These are phyloP conservation scores for Tetracladium setigerum DNA, from an alignment of 495 filamentous ascomycete species.

Conservation along the genomic window DNA sequence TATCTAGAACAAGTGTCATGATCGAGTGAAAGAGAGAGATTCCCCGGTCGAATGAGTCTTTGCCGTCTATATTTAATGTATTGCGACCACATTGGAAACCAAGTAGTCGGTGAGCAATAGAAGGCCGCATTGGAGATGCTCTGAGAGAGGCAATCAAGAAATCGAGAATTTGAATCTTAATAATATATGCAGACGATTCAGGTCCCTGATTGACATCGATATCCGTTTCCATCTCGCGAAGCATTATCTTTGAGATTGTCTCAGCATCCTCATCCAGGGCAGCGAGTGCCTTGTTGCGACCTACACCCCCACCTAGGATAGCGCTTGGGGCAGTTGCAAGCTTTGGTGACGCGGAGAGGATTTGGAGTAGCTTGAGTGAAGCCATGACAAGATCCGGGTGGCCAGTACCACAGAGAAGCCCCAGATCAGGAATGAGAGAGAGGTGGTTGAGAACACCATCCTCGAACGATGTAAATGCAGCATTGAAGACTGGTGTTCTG, in stretches of 20 bases:
- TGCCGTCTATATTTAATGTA: slow-evolving; percentile 52
- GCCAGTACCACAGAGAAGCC: slow-evolving; percentile 73
- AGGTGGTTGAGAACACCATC: slow-evolving; percentile 82
- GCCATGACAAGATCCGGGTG: slow-evolving; percentile 67
- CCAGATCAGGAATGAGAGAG: slow-evolving; percentile 65
- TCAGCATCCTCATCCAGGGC: slow-evolving; percentile 68
- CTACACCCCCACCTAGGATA: slow-evolving; percentile 37
- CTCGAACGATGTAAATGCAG: slow-evolving; percentile 76
- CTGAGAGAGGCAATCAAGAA: slow-evolving; percentile 74
- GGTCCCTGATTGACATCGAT: slow-evolving; percentile 57
- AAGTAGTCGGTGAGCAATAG: slow-evolving; percentile 81
- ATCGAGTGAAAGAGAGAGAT: slow-evolving; percentile 79
- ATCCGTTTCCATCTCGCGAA: slow-evolving; percentile 53
- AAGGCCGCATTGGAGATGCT: slow-evolving; percentile 62
- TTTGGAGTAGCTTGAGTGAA: slow-evolving; percentile 74
- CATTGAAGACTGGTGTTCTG: slow-evolving; percentile 49
- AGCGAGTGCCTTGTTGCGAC: slow-evolving; percentile 71
- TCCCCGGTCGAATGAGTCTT: slow-evolving; percentile 55
- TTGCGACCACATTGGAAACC: slow-evolving; percentile 71
- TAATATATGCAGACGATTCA: slow-evolving; percentile 57
- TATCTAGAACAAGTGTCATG: slow-evolving; percentile 53
- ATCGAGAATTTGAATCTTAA: slow-evolving; percentile 71
- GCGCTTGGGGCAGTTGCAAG: slow-evolving; percentile 52
- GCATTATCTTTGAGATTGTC: slow-evolving; percentile 58
- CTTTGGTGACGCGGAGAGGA: slow-evolving; percentile 72